phyloP scores from a whole-genome alignment of 805 yeast genomes.

The Ascoidea rubescens region DNA sequence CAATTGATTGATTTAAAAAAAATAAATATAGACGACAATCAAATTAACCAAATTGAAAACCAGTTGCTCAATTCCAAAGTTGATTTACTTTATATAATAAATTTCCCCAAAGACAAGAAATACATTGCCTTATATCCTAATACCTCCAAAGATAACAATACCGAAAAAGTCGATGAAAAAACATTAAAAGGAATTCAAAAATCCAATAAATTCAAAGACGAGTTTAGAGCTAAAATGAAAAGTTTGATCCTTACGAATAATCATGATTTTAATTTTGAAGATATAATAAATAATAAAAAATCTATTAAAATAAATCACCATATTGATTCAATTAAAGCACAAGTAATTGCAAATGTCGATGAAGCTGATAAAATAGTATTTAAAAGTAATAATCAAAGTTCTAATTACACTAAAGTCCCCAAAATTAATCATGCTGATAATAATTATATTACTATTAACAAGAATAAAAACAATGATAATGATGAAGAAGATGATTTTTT shows the following conservation, averaged over 20 bases:
- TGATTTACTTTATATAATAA: conserved; percentile 61
- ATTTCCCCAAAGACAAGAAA: conserved; percentile 69
- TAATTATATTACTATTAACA: conserved; percentile 5
- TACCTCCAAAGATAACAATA: conserved; percentile 15
- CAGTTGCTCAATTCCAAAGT: conserved; percentile 41
- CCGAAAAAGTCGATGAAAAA: conserved; percentile 22
- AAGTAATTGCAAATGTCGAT: conserved; percentile 5
- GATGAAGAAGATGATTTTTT: conserved; percentile 22
- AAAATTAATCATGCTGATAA: not conserved
- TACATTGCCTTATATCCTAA: conserved; percentile 68
- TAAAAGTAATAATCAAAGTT: no score
- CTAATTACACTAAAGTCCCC: no score
- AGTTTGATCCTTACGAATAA: conserved; percentile 44
- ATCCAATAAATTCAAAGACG: conserved; percentile 34
- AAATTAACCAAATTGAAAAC: conserved; percentile 30
- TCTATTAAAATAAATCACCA: not conserved
- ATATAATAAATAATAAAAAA: conserved; percentile 15
- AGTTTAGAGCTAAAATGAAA: conserved; percentile 37
- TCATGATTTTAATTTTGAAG: conserved; percentile 27
- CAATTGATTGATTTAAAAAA: conserved; percentile 15
- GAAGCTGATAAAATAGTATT: conserved; percentile 6
- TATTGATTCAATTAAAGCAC: not conserved
- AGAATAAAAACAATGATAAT: conserved; percentile 9
- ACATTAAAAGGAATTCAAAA: conserved; percentile 26
- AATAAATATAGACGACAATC: conserved; percentile 15